Evolutionary conservation across 2,329 filamentous ascomycete genomes (phyloP), one percentile per base, ranked within the genome.

Genomic region (Aspergillus transmontanensis): DNA sequence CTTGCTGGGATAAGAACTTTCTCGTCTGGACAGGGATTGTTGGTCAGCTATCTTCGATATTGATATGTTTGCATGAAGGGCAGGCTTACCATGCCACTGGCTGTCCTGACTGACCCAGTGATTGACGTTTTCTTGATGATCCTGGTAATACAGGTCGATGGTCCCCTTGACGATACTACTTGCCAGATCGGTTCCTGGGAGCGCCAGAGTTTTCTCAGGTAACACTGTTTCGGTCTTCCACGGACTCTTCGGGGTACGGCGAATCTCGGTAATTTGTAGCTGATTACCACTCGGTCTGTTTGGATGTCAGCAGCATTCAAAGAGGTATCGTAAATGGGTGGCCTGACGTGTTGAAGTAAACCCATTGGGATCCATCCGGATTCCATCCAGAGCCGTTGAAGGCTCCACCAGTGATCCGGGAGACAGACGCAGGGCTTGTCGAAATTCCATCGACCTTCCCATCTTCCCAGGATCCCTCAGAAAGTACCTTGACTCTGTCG

Each of bases 101-200:
- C 9, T 51, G 12, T 54, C 28, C 10, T 48, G 46, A n/a, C 43
- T 51, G 19, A 53, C n/a, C 26, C 50, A 59, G 34, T 59, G 32
- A 19, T 50, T 21, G 32, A 59, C 12, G 19, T 53, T 41, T 6
- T 34, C 36, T 1, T 16, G 26, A 41, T 59, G 58, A 26, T 59
- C 58, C 26, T 59, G 58, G 30, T 53, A 59, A 26, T 51, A 59
- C 4, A 59, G 36, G 14, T 45, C 46, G 21, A 43, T 59, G 48
- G 48, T 36, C 7, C 46, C 46, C 14, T 23, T 54, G 10, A 51
- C 50, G n/a, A 59, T 41, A 28, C 50, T 59, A 10, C 23, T 30
- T 6, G 58, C 58, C n/a, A 59, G 14, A 21, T 59, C 34, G 26
- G 58, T 59, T 9, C 58, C 58, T 3, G 58, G 58, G 19, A 59